Evolutionary conservation across 805 yeast species (phyloP).

Genomic region (Starmera dryadoides): DNA sequence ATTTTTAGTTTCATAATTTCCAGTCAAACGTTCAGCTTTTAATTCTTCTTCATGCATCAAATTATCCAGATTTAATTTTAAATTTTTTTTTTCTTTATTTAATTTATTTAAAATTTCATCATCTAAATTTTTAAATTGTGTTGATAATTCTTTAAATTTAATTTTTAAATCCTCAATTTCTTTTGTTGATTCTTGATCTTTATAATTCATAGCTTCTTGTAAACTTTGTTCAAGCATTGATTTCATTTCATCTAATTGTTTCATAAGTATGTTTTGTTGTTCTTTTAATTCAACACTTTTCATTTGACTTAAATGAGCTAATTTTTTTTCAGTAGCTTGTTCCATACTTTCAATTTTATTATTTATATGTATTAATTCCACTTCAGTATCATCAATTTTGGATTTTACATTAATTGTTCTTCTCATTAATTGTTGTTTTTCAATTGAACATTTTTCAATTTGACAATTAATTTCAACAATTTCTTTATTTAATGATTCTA

Average conservation of each 20-base stretch:
- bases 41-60: slow-evolving; percentile 18
- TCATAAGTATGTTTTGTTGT: slow-evolving; percentile 18
- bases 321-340: slow-evolving; percentile 2
- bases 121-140: slow-evolving; percentile 1
- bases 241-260: slow-evolving; percentile 28
- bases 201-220: slow-evolving; percentile 18
- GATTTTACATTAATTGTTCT: slow-evolving; percentile 5
- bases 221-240: slow-evolving; percentile 19
- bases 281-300: slow-evolving; percentile 20
- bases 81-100: slow-evolving; percentile 3
- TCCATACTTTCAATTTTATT: slow-evolving; percentile 4
- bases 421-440: slow-evolving; percentile 1
- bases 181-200: slow-evolving; percentile 16
- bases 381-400: slow-evolving; percentile 9
- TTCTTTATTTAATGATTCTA: slow-evolving; percentile 5
- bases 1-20: slow-evolving; percentile 21
- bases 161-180: slow-evolving; percentile 16
- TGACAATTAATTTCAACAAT: slow-evolving; percentile 2
- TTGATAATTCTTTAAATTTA: slow-evolving; percentile 4
- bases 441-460: slow-evolving; percentile 3
- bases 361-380: slow-evolving; percentile 8
- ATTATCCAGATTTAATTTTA: slow-evolving; percentile 12
- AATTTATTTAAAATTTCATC: background rate
- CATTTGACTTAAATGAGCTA: slow-evolving; percentile 10
- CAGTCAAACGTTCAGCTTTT: slow-evolving; percentile 22